Conservation (phyloP, 768 basidiomycete genomes). For the Pleurotus platypus region DNA sequence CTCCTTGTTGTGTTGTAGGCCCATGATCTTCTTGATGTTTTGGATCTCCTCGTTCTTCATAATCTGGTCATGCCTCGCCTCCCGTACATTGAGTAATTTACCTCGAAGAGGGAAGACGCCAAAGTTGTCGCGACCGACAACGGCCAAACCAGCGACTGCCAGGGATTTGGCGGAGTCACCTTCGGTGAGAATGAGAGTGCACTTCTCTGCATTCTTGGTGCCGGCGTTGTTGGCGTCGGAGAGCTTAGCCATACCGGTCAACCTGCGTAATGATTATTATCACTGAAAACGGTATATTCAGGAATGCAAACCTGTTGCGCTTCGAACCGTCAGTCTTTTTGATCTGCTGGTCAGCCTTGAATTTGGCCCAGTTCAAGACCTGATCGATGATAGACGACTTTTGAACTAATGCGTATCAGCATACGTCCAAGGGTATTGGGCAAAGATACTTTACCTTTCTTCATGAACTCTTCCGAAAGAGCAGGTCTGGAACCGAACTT, state of each 20-base stretch:
- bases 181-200: slow-evolving; percentile 96
- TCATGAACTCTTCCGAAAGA: slow-evolving; percentile 90
- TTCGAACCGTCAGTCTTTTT: slow-evolving; percentile 96
- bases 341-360: slow-evolving; percentile 92
- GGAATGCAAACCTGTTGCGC: slow-evolving; percentile 62
- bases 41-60: slow-evolving; percentile 98
- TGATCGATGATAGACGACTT: slow-evolving; percentile 91
- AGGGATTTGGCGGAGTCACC: slow-evolving; percentile 98
- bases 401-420: slow-evolving; percentile 46
- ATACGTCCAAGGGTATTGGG: background rate
- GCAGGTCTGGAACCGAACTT: slow-evolving; percentile 90
- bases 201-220: slow-evolving; percentile 70
- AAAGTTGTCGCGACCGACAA: slow-evolving; percentile 94
- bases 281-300: too few relatives aligned
- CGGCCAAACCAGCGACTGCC: slow-evolving; percentile 90
- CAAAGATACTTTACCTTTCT: slow-evolving; percentile 67
- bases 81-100: slow-evolving; percentile 95
- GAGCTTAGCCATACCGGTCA: slow-evolving; percentile 89
- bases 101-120: slow-evolving; percentile 98
- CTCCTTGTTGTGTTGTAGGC: slow-evolving; percentile 89
- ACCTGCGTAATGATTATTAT: slow-evolving; percentile 36
- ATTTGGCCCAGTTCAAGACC: slow-evolving; percentile 93
- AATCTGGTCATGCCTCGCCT: slow-evolving; percentile 93
- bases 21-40: slow-evolving; percentile 97
- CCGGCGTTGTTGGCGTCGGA: slow-evolving; percentile 98